Evolutionary conservation across 2,329 filamentous ascomycete species (phyloP), one percentile per base, ranked within the genome.

Genomic region (Talaromyces amestolkiae): DNA sequence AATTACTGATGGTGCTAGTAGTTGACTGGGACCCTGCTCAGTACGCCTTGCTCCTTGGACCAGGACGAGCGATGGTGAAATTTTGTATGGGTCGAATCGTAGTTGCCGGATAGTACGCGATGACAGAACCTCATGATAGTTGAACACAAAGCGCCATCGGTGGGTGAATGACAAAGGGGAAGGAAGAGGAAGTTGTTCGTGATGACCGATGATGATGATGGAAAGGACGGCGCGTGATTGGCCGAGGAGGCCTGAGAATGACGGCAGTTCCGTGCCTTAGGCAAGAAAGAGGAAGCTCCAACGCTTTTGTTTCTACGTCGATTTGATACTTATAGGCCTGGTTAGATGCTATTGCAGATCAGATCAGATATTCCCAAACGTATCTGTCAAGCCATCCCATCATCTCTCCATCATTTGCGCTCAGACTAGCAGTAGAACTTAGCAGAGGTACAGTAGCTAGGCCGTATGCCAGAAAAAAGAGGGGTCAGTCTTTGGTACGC

Each of bases 1-100:
- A 41, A 64, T 64, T 64, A 64, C 63, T 49, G 53, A 11, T 19
- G 51, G 49, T 53, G 22, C 24, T 53, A 53, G 27, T 31, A 31
- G 15, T 31, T 53, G 49, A 53, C 33, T 53, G 49, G 49, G 31
- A 56, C 51, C 51, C 51, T 56, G 31, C 51, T 56, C 51, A 22
- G 51, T 35, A 10, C n/a, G 27, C 17, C 9, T 19, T 35, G 33
- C 33, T 56, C 19, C n/a, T 37, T 39, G 3, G 49, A 22, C 33
- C 53, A 37, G 33, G 11, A n/a, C 49, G 27, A 27, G 33, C 24
- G 19, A 37, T 22, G 33, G 15, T 22, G 31, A 22, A 39, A 11
- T 39, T 17, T 33, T 24, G 4, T 22, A 9, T 17, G n/a, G 11
- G n/a, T 37, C 24, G 27, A 33, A 37, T 24, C 10, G 51, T 54